Evolutionary conservation across 306 rosid species (phyloP).

Genomic region (Vigna trinervia): DNA sequence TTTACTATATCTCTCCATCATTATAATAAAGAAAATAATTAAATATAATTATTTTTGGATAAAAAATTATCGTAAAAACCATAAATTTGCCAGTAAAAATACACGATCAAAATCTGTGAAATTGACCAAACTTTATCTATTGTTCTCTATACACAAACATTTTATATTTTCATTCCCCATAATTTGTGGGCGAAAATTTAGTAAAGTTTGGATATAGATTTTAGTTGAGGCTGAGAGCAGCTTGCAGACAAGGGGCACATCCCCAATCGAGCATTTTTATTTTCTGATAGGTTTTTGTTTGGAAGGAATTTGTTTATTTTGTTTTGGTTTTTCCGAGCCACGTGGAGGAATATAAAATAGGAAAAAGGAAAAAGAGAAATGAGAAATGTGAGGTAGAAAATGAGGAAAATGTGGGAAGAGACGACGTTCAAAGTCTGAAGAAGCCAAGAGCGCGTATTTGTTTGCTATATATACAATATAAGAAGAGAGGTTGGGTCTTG

Average conservation of each 20-base stretch:
- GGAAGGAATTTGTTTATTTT: not conserved
- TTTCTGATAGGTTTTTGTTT: not conserved
- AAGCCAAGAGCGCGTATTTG: slow-evolving; percentile 1
- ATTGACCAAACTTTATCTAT: not conserved
- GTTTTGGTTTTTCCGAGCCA: slow-evolving; percentile 9
- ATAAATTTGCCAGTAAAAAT: too few species aligned
- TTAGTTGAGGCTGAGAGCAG: not conserved
- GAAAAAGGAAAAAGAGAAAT: slow-evolving; percentile 25
- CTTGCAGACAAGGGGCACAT: slow-evolving; percentile 38
- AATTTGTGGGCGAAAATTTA: not conserved
- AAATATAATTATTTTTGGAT: too few species aligned
- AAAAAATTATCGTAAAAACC: too few species aligned
- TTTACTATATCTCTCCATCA: too few species aligned
- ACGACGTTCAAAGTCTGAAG: slow-evolving; percentile 34
- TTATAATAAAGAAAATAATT: too few species aligned
- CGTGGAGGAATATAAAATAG: slow-evolving; percentile 21
- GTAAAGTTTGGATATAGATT: not conserved
- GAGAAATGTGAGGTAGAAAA: slow-evolving; percentile 44
- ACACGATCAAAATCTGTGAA: too few species aligned
- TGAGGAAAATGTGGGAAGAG: slow-evolving; percentile 50
- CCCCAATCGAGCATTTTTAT: not conserved
- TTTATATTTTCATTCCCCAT: not conserved
- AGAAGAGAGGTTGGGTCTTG: not conserved
- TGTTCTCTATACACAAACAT: not conserved
- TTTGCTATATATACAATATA: not conserved